Percentiles rank a stretch among this genome's conserved stretches.
Conservation (phyloP, 75 land plant genomes). For the Picea sitchensis region DNA sequence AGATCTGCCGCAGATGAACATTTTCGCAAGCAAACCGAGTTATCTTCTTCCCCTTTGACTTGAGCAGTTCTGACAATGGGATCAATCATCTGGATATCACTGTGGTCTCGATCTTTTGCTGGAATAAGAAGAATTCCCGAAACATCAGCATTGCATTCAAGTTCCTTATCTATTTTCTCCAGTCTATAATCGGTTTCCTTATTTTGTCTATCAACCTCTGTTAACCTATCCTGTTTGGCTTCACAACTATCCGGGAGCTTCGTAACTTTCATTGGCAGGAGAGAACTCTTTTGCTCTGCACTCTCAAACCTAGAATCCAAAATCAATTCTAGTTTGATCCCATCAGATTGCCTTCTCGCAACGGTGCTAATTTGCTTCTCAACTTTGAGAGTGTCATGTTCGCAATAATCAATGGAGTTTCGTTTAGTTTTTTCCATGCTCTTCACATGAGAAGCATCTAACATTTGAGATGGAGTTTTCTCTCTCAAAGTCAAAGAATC, state of each 20-base stretch:
- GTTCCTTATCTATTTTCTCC: too few relatives aligned
- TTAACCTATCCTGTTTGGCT: neutral
- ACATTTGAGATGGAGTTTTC: too few relatives aligned
- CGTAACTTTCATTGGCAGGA: neutral
- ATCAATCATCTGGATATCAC: neutral
- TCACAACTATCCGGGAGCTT: neutral
- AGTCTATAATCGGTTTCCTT: too few relatives aligned
- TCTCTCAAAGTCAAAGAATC: too few relatives aligned
- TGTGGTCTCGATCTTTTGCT: neutral
- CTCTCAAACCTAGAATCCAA: conserved; percentile 4
- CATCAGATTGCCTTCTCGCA: neutral
- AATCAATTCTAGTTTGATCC: conserved; percentile 6
- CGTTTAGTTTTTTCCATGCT: too few relatives aligned
- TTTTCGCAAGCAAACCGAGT: neutral
- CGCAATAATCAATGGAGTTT: too few relatives aligned
- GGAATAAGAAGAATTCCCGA: neutral
- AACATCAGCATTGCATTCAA: neutral
- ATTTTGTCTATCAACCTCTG: neutral
- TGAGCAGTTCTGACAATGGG: neutral
- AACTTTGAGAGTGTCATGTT: neutral
- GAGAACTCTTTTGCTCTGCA: neutral
- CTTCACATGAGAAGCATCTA: too few relatives aligned
- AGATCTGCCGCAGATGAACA: neutral
- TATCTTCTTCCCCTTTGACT: neutral
- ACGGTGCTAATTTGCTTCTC: neutral